Conservation (phyloP, 495 filamentous ascomycete species). For the Lasiosphaeriaceae sp. region DNA sequence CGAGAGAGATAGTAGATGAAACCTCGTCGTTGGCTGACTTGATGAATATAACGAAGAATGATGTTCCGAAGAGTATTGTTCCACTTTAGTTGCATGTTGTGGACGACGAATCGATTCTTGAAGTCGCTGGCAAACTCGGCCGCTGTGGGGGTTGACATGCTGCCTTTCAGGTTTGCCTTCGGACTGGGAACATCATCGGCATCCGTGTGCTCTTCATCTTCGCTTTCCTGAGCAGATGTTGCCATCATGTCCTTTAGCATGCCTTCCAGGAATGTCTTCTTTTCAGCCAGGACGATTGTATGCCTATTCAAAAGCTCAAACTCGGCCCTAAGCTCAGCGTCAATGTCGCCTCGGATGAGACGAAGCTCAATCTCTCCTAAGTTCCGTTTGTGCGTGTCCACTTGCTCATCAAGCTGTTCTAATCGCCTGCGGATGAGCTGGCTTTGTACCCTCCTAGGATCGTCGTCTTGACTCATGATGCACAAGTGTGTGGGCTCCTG, state of each 20-base stretch:
- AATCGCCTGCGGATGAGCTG: constrained; percentile 79
- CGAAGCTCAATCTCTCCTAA: constrained; percentile 64
- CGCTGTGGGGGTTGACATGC: constrained; percentile 44
- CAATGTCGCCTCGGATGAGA: constrained; percentile 52
- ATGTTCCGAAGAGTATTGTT: constrained; percentile 95
- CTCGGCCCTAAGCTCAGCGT: constrained; percentile 52
- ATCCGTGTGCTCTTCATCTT: constrained; percentile 16
- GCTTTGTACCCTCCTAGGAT: constrained; percentile 84
- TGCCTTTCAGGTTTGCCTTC: constrained; percentile 18
- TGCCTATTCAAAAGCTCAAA: constrained; percentile 69
- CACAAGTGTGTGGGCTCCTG: constrained; percentile 90
- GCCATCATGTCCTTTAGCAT: constrained; percentile 64
- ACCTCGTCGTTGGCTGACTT: constrained; percentile 90
- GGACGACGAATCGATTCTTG: constrained; percentile 96
- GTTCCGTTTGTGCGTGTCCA: constrained; percentile 62
- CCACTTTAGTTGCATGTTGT: constrained; percentile 97
- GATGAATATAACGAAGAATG: constrained; percentile 94
- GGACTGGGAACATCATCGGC: constrained; percentile 14
- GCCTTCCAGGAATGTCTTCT: constrained; percentile 70
- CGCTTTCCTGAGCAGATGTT: constrained; percentile 17
- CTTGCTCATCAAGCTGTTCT: constrained; percentile 71
- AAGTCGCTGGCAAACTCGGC: constrained; percentile 84
- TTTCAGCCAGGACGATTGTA: constrained; percentile 62
- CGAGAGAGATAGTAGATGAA: constrained; percentile 98
- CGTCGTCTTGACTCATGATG: constrained; percentile 89